Percentiles rank a stretch among this genome's conserved stretches.
phyloP scores from a whole-genome alignment of 306 rosid genomes.

The Sophora flavescens region DNA sequence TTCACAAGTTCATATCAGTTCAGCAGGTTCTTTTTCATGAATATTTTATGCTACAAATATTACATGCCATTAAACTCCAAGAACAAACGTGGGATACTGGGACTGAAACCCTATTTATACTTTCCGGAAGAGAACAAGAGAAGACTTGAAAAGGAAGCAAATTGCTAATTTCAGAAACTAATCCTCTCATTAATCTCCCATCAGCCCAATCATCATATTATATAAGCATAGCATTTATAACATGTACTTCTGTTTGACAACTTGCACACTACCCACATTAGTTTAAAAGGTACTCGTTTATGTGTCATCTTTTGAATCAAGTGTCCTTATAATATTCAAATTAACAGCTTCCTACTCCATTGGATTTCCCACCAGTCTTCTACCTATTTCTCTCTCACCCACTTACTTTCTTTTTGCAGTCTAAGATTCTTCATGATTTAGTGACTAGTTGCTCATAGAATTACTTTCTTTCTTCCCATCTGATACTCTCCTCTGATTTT shows the following conservation, averaged over 20 bases:
- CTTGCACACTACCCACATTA: slow-evolving; percentile 41
- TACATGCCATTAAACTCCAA: slow-evolving; percentile 45
- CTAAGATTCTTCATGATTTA: slow-evolving; percentile 43
- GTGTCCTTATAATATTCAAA: slow-evolving; percentile 40
- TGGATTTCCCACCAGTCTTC: slow-evolving; percentile 37
- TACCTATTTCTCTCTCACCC: slow-evolving; percentile 21
- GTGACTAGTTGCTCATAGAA: slow-evolving; percentile 37
- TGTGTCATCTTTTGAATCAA: slow-evolving; percentile 52
- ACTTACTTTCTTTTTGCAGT: slow-evolving; percentile 32
- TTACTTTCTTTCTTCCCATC: slow-evolving; percentile 37
- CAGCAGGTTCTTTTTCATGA: slow-evolving; percentile 30
- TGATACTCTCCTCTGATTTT: slow-evolving; percentile 33
- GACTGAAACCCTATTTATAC: background rate
- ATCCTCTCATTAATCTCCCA: slow-evolving; percentile 32
- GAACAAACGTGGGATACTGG: slow-evolving; percentile 33
- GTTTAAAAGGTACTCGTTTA: slow-evolving; percentile 46
- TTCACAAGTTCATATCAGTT: background rate
- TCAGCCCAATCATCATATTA: slow-evolving; percentile 39
- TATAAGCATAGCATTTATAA: slow-evolving; percentile 34
- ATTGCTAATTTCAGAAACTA: slow-evolving; percentile 16
- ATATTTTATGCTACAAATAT: slow-evolving; percentile 32
- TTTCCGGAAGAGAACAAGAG: slow-evolving; percentile 7
- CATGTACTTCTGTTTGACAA: slow-evolving; percentile 43
- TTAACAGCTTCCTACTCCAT: slow-evolving; percentile 42
- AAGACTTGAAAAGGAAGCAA: slow-evolving; percentile 50